Percentiles rank a stretch among this genome's conserved stretches.
These are phyloP conservation scores for Avena insularis DNA, from an alignment of 176 grass and related monocot genomes.

Conservation along the genomic window DNA sequence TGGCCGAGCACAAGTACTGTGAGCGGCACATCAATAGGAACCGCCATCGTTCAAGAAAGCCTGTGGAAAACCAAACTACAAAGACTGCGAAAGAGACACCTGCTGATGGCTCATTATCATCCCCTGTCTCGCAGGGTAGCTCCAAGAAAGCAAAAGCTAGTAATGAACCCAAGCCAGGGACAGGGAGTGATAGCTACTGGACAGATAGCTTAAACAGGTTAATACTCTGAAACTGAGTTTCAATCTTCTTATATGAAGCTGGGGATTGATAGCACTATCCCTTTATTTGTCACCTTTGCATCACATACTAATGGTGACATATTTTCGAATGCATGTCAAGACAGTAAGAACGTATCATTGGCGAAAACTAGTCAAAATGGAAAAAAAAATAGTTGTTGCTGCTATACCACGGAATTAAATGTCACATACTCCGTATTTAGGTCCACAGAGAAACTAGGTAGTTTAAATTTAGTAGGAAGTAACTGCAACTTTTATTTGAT, in stretches of 20 bases:
- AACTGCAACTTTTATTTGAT: background rate
- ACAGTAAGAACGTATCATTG: background rate
- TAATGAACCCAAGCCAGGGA: constrained; percentile 39
- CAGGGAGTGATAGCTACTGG: constrained; percentile 48
- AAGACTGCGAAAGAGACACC: constrained; percentile 53
- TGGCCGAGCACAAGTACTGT: constrained; percentile 97
- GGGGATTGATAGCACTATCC: background rate
- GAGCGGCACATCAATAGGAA: constrained; percentile 96
- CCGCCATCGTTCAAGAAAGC: constrained; percentile 99
- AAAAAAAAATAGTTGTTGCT: background rate
- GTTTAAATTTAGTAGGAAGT: background rate
- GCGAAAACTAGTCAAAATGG: background rate
- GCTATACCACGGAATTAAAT: background rate
- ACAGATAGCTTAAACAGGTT: constrained; percentile 58
- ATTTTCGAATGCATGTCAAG: background rate
- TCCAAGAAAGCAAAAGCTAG: constrained; percentile 59
- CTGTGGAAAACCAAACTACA: constrained; percentile 88
- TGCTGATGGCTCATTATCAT: constrained; percentile 28
- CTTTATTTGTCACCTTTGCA: background rate
- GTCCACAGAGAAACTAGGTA: background rate
- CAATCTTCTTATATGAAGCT: background rate
- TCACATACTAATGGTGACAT: background rate
- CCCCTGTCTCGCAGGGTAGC: constrained; percentile 43
- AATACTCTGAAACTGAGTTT: background rate
- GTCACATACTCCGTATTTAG: background rate